A percentile compares a stretch with the other conserved stretches of the same genome.
These are phyloP conservation scores for Pythium periplocum DNA, from an alignment of 352 stramenopile species.

Conservation along the genomic window DNA sequence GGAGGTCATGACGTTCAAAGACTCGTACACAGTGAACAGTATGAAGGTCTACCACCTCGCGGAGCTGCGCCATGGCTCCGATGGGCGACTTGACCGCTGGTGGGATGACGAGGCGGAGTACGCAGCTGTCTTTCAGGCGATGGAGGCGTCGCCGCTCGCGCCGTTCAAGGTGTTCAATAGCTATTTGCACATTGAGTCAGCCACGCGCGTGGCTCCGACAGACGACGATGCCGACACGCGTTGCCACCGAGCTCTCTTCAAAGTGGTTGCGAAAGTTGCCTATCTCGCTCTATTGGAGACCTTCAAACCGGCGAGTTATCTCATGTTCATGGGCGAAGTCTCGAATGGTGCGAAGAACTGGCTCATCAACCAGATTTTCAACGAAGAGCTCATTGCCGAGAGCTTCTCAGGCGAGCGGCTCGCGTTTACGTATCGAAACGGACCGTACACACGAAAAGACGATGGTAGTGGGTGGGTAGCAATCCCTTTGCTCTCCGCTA, in stretches of 20 bases:
- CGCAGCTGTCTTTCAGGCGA: constrained; percentile 25
- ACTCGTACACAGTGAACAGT: constrained; percentile 24
- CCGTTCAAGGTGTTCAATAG: constrained; percentile 26
- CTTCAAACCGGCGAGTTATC: constrained; percentile 30
- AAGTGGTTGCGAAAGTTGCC: constrained; percentile 31
- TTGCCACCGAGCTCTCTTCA: constrained; percentile 42
- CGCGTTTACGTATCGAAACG: constrained; percentile 28
- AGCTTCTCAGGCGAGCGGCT: constrained; percentile 30
- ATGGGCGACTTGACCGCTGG: constrained; percentile 9
- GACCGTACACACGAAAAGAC: constrained; percentile 28
- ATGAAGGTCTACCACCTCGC: constrained; percentile 24
- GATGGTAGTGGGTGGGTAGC: constrained; percentile 39
- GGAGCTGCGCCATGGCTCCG: constrained; percentile 10
- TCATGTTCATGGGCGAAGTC: constrained; percentile 45
- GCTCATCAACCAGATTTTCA: constrained; percentile 26
- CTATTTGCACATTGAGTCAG: constrained; percentile 17
- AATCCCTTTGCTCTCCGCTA: constrained; percentile 25
- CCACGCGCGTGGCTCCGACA: not conserved
- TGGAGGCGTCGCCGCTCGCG: constrained; percentile 16
- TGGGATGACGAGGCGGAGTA: constrained; percentile 30
- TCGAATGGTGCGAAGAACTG: constrained; percentile 24
- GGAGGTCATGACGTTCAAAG: constrained; percentile 33
- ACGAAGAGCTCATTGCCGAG: constrained; percentile 26
- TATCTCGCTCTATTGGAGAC: constrained; percentile 31
- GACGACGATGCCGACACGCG: constrained; percentile 24